A percentile compares a stretch with the other conserved stretches of the same genome.
These are phyloP conservation scores for Nothophytophthora sp. DNA, from an alignment of 352 stramenopile genomes.

Conservation along the genomic window DNA sequence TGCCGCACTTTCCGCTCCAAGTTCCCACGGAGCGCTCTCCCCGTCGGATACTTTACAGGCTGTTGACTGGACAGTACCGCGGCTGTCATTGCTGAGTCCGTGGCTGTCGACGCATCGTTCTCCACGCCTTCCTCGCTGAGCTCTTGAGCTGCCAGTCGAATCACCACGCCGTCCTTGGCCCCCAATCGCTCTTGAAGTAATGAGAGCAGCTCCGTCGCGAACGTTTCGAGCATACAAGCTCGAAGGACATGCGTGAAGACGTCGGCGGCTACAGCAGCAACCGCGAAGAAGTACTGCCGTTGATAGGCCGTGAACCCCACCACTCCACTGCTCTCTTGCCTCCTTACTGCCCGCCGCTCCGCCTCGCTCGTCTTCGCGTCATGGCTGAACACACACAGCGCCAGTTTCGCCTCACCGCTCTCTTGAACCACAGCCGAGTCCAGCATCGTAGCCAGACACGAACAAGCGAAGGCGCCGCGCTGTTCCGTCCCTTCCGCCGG, in stretches of 20 bases:
- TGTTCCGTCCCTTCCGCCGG: constrained; percentile 57
- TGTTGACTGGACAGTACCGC: constrained; percentile 33
- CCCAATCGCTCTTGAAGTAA: constrained; percentile 43
- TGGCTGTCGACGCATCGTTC: too few species aligned
- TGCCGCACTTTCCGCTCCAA: constrained; percentile 34
- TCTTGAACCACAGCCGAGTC: constrained; percentile 23
- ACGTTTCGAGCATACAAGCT: constrained; percentile 53
- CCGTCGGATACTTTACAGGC: constrained; percentile 21
- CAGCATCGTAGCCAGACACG: constrained; percentile 67
- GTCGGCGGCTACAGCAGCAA: constrained; percentile 45
- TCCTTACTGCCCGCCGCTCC: constrained; percentile 7
- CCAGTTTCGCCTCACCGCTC: constrained; percentile 30
- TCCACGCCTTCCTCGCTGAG: neutral
- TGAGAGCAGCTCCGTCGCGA: constrained; percentile 43
- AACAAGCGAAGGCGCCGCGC: constrained; percentile 48
- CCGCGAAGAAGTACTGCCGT: constrained; percentile 54
- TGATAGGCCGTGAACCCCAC: constrained; percentile 51
- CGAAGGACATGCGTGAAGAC: constrained; percentile 60
- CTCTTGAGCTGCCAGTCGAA: constrained; percentile 16
- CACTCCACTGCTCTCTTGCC: constrained; percentile 4
- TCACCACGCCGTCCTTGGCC: constrained; percentile 46
- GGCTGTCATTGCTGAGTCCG: too few species aligned
- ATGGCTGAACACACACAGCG: constrained; percentile 64
- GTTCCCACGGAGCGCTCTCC: constrained; percentile 16
- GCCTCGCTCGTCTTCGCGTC: constrained; percentile 25